Evolutionary conservation across 371 early-diverging fungal genomes (phyloP), one percentile per base, ranked within the genome.

Genomic region (Actinomortierella wolfii): DNA sequence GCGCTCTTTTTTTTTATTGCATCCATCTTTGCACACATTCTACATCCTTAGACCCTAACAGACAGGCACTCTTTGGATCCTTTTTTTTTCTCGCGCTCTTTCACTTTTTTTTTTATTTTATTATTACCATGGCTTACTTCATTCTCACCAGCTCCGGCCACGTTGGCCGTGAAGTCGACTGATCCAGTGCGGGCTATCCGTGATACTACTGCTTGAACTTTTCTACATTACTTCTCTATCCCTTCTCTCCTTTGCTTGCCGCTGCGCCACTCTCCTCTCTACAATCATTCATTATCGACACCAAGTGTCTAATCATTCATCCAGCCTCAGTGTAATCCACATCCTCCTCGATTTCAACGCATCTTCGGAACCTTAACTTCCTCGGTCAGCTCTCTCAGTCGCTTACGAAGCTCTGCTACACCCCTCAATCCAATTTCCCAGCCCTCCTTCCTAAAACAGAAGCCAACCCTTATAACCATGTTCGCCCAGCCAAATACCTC

Each of bases 131-230:
- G 70, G 70, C 70, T 28, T 70, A 70, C 58, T 70, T 70, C 42
- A 64, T 59, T 54, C 70, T 70, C 57, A 70, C 70, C 65, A 60
- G 57, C 54, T 60, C 64, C 51, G 70, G 70, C 70, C 70, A 70
- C 61, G 70, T 70, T 60, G 70, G 70, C 56, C 70, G 70, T 43
- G 70, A 70, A 34, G 65, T 70, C 54, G 70, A 70, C 52, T 70
- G 70, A 70, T 64, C 70, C 54, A 20, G 29, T 54, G 59, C 45
- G 48, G 40, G 34, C 11, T 34, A 34, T 34, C 34, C 34, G 34
- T 34, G 34, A 34, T 34, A 34, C n/a, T 34, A 34, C 34, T 34
- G 34, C 11, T 34, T 34, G 34, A 34, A 34, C 34, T 34, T 34
- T 34, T 34, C n/a, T n/a, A n/a, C 11, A 34, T 11, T 34, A 34